These are phyloP conservation scores for Triglochin maritima DNA, from an alignment of 106 monocot genomes.

Conservation along the genomic window DNA sequence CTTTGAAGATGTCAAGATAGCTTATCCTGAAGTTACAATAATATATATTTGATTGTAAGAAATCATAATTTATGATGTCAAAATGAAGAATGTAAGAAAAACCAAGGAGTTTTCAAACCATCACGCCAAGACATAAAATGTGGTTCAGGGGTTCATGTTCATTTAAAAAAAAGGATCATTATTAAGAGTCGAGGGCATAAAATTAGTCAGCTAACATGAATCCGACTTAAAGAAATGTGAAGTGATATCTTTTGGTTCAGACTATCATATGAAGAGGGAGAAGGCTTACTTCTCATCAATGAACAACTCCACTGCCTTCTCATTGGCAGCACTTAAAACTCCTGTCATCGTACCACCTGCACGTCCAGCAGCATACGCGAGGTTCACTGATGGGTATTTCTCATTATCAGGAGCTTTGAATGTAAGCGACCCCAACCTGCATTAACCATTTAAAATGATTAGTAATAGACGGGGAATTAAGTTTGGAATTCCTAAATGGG, in stretches of 20 bases:
- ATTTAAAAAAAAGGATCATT: too few species aligned
- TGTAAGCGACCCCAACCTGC: slow-evolving; percentile 77
- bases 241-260: too few species aligned
- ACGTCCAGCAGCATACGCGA: slow-evolving; percentile 84
- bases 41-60: not conserved
- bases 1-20: slow-evolving; percentile 63
- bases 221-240: not conserved
- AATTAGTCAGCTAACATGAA: too few species aligned
- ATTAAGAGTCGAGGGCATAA: too few species aligned
- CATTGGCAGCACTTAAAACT: slow-evolving; percentile 94
- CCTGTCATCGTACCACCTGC: slow-evolving; percentile 98
- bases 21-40: slow-evolving; percentile 32
- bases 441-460: slow-evolving; percentile 6
- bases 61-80: not conserved
- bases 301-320: slow-evolving; percentile 95
- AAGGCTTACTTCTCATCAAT: slow-evolving; percentile 65
- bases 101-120: too few species aligned
- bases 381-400: slow-evolving; percentile 93
- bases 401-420: slow-evolving; percentile 86
- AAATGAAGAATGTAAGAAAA: not conserved
- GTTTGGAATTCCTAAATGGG: not conserved
- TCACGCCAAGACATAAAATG: too few species aligned
- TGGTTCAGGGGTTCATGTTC: too few species aligned
- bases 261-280: not conserved
- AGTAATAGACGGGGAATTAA: not conserved